Base-by-base conservation (phyloP, 2,329 filamentous ascomycete species). In the Colletotrichum limetticola region DNA sequence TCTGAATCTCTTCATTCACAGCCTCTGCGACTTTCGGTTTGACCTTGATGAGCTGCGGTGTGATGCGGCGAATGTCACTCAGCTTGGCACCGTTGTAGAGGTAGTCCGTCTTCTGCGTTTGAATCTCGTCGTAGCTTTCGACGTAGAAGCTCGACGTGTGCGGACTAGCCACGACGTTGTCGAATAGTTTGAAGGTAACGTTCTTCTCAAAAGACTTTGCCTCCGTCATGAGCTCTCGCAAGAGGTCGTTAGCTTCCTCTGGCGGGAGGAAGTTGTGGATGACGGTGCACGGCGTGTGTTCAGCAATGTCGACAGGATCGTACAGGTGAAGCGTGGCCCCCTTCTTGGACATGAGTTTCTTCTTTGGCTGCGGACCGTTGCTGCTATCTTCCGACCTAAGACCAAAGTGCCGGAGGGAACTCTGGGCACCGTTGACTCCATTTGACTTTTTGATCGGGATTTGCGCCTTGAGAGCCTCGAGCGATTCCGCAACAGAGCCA, bases 121-220 rank as follows among this genome's bases (percentile, higher is more conserved):
- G 84, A 26, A 92, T 86, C 76, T 97, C 94, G 53, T 92, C 90
- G 24, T 90, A 86, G 60, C 89, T 93, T 68, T 94, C 92, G 4
- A 98, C 94, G 76, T 94, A 98, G 80, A 98, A 94, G 76, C 91
- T 91, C 24, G 92, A 91, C 0, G 95, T 95, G 80, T 98, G 96
- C 0, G 95, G 95, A 74, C 93, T 96, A 49, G 92, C 88, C 4
- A 98, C 96, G 0, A 96, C 91, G 74, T 92, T 93, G 69, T 98
- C 95, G 80, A 98, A 98, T 1, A 98, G 84, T 79, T 97, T 94
- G 79, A 98, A 98, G 0, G 90, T 91, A 28, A 90, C 89, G 28
- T 71, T 66, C 75, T 88, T 90, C 62, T 91, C 86, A 79, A 95
- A 98, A 0, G 92, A 90, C 26, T 89, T 85, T 1, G 93, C 88